phyloP scores from a whole-genome alignment of 78 protist genomes.

The Monosiga brevicollis region DNA sequence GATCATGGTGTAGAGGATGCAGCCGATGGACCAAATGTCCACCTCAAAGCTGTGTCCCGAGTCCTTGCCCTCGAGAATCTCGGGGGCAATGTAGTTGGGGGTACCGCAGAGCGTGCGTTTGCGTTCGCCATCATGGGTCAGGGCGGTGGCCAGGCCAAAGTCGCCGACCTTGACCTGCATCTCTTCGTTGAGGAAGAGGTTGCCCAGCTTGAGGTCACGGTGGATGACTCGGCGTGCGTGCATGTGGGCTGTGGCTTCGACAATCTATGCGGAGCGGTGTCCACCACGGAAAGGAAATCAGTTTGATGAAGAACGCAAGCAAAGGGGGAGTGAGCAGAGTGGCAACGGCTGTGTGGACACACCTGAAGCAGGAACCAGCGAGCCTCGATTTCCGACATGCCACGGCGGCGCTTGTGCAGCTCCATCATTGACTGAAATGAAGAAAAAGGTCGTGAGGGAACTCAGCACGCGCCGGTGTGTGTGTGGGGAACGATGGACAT shows the following conservation, averaged over 20 bases:
- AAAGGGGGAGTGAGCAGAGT: too few relatives aligned
- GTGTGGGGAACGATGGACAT: too few relatives aligned
- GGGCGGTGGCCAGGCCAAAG: constrained; percentile 90
- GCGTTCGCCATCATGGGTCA: constrained; percentile 74
- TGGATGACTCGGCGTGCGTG: constrained; percentile 60
- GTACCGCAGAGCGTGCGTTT: constrained; percentile 96
- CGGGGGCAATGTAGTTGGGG: constrained; percentile 98
- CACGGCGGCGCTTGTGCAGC: constrained; percentile 38
- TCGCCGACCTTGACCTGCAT: constrained; percentile 87
- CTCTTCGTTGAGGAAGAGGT: constrained; percentile 66
- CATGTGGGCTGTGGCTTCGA: constrained; percentile 40
- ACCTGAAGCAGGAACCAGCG: constrained; percentile 47
- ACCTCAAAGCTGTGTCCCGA: constrained; percentile 66
- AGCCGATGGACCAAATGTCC: constrained; percentile 89
- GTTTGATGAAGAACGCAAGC: constrained; percentile 1
- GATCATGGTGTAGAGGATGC: constrained; percentile 82
- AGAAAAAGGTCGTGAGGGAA: too few relatives aligned
- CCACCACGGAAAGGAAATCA: too few relatives aligned
- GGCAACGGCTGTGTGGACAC: background rate
- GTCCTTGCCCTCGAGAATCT: constrained; percentile 35
- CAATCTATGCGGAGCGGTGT: too few relatives aligned
- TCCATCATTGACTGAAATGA: constrained; percentile 79
- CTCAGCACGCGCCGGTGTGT: too few relatives aligned
- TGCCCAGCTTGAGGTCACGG: constrained; percentile 83
- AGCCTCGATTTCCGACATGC: constrained; percentile 63